Evolutionary conservation across 345 rosid species (phyloP).

Genomic region (Camelina laxa): DNA sequence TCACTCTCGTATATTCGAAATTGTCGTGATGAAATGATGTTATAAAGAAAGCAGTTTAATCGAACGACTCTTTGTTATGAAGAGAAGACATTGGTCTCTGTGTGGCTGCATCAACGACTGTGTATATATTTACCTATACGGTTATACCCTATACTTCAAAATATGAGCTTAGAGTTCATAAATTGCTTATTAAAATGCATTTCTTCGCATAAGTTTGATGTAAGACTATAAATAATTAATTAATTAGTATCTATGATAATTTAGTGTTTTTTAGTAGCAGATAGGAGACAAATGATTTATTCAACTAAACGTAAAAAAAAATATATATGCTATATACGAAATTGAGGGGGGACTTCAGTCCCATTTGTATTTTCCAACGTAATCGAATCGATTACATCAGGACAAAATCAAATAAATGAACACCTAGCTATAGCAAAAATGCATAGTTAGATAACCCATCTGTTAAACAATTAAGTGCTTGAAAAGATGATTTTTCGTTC

Average conservation of each 20-base stretch:
- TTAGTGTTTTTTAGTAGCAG: not conserved
- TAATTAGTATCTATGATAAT: not conserved
- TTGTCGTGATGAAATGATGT: constrained; percentile 10
- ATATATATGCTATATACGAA: no score
- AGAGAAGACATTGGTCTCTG: constrained; percentile 30
- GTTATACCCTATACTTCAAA: not conserved
- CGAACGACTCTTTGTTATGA: constrained; percentile 4
- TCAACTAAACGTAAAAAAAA: no score
- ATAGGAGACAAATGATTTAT: no score
- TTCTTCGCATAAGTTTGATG: constrained; percentile 12
- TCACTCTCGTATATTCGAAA: not conserved
- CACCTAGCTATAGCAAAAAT: no score
- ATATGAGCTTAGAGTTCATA: constrained; percentile 7
- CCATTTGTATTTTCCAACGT: no score
- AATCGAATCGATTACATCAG: no score
- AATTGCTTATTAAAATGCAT: constrained; percentile 25
- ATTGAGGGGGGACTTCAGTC: no score
- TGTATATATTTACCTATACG: constrained; percentile 20
- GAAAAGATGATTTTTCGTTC: no score
- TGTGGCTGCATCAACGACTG: constrained; percentile 12
- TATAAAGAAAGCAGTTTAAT: constrained; percentile 9
- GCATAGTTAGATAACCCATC: no score
- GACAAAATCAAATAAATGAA: no score
- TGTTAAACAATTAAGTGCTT: no score
- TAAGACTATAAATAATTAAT: not conserved